phyloP scores from a whole-genome alignment of 495 filamentous ascomycete species.

The Tirmania nivea region DNA sequence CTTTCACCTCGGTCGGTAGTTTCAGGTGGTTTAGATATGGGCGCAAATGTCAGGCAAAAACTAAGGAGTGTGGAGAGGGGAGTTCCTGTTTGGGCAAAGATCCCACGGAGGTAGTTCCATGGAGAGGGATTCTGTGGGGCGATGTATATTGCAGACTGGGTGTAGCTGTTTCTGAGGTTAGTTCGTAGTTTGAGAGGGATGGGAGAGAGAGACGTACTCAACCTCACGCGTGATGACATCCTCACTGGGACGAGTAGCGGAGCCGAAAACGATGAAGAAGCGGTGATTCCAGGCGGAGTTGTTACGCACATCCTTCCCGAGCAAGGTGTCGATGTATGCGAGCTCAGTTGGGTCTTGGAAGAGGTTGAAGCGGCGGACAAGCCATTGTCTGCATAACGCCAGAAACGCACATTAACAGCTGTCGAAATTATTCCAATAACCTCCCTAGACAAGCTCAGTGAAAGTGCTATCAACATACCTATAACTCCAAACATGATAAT shows the following conservation, averaged over 20 bases:
- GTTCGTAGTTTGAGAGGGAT: not conserved
- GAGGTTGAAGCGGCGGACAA: constrained; percentile 58
- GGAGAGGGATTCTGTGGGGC: constrained; percentile 86
- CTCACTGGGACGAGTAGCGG: constrained; percentile 21
- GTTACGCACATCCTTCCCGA: constrained; percentile 65
- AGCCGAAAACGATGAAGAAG: constrained; percentile 68
- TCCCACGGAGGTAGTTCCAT: constrained; percentile 75
- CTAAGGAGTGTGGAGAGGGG: no score
- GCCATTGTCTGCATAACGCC: constrained; percentile 36
- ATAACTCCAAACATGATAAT: constrained; percentile 98
- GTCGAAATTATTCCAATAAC: constrained; percentile 2
- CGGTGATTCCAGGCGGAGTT: constrained; percentile 96
- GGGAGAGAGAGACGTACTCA: constrained; percentile 21
- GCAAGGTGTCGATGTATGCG: constrained; percentile 41
- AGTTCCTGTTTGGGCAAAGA: no score
- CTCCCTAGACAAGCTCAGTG: not conserved
- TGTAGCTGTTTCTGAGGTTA: constrained; percentile 17
- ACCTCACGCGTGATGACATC: constrained; percentile 55
- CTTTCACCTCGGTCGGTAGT: no score
- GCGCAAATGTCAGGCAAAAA: no score
- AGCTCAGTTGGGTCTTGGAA: constrained; percentile 30
- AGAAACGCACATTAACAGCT: constrained; percentile 16
- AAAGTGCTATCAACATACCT: constrained; percentile 1
- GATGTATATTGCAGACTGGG: constrained; percentile 42
- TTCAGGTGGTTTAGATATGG: no score